Evolutionary conservation across 352 stramenopile species (phyloP).

Genomic region (Globisporangium radiosum): DNA sequence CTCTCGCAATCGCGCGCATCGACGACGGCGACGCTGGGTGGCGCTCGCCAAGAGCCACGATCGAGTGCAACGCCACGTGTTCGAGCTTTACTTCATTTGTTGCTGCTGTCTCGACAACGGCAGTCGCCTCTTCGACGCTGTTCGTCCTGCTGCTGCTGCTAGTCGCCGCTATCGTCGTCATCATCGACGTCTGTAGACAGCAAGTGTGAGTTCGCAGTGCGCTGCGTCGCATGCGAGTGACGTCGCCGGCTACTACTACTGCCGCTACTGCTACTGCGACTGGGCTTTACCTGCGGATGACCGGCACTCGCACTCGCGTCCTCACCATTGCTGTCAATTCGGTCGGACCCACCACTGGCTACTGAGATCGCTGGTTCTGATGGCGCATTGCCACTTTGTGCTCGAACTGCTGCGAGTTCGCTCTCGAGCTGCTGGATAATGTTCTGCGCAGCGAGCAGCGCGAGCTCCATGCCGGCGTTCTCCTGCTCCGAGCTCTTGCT

Average conservation of each 20-base stretch:
- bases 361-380: conserved; percentile 12
- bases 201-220: conserved; percentile 18
- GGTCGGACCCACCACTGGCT: too few relatives aligned
- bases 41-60: not conserved
- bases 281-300: conserved; percentile 34
- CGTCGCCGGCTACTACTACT: conserved; percentile 10
- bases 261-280: not conserved
- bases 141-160: conserved; percentile 5
- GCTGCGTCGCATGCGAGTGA: conserved; percentile 25
- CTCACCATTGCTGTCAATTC: too few relatives aligned
- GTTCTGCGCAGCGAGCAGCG: conserved; percentile 22
- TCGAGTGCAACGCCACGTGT: conserved; percentile 4
- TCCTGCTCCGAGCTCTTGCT: conserved; percentile 20
- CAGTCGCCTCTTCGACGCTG: conserved; percentile 11
- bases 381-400: conserved; percentile 10
- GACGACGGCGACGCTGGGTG: conserved; percentile 5
- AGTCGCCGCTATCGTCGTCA: conserved; percentile 8
- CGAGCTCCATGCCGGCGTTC: conserved; percentile 23
- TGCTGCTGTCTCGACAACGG: conserved; percentile 21
- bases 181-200: conserved; percentile 14
- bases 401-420: conserved; percentile 13
- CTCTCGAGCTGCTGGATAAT: conserved; percentile 40
- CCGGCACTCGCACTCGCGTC: too few relatives aligned
- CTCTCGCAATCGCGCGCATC: conserved; percentile 15
- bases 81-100: conserved; percentile 35